A percentile compares a stretch with the other conserved stretches of the same genome.
These are phyloP conservation scores for Cyberlindnera bimundalis DNA, from an alignment of 805 yeast genomes.

Conservation along the genomic window DNA sequence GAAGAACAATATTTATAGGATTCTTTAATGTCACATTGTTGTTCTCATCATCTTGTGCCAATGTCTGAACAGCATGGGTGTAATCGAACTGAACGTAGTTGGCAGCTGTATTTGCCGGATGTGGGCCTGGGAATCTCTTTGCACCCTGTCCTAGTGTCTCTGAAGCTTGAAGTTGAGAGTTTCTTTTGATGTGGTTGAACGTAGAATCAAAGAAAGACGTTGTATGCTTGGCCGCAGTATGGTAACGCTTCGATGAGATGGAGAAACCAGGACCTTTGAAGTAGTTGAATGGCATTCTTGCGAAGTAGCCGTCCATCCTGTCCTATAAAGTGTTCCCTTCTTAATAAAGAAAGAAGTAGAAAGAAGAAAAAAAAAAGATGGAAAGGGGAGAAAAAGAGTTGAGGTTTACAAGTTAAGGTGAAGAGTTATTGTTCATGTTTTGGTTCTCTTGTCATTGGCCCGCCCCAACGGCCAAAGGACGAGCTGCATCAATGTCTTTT, in stretches of 20 bases:
- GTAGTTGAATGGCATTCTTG: slow-evolving; percentile 38
- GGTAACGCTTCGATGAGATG: slow-evolving; percentile 33
- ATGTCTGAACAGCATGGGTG: slow-evolving; percentile 4
- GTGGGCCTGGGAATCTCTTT: slow-evolving; percentile 29
- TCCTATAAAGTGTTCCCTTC: no score
- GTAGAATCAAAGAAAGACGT: slow-evolving; percentile 38
- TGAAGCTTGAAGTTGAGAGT: slow-evolving; percentile 30
- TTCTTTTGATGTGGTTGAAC: slow-evolving; percentile 37
- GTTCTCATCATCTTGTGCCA: slow-evolving; percentile 21
- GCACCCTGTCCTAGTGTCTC: slow-evolving; percentile 22
- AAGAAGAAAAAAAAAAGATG: no score
- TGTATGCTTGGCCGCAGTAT: slow-evolving; percentile 32
- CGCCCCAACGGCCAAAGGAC: no score
- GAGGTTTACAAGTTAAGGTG: no score
- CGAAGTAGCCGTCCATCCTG: slow-evolving; percentile 19
- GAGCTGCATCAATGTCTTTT: no score
- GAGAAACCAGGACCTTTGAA: slow-evolving; percentile 37
- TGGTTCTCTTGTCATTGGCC: no score
- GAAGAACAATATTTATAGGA: slow-evolving; percentile 22
- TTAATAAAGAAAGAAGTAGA: neutral
- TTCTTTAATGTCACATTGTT: slow-evolving; percentile 10
- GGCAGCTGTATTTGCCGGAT: slow-evolving; percentile 35
- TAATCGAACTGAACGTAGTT: slow-evolving; percentile 13
- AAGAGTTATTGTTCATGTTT: no score
- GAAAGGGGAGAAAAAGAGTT: no score